phyloP scores from a whole-genome alignment of 805 yeast genomes.

The Priceomyces medius region DNA sequence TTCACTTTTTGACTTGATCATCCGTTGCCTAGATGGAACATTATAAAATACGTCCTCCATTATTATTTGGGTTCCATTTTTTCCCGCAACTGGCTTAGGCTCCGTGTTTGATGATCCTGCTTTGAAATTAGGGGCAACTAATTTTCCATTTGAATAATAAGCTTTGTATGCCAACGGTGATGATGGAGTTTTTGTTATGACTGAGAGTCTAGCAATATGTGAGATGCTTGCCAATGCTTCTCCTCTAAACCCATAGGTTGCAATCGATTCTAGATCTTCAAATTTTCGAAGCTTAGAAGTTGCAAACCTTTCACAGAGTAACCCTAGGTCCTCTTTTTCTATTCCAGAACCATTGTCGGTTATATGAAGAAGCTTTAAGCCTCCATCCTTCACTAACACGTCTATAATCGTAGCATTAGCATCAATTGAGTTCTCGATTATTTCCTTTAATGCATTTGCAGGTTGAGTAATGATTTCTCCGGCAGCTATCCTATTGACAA shows the following conservation, averaged over 20 bases:
- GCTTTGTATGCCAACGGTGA: conserved; percentile 72
- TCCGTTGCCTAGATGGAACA: conserved; percentile 71
- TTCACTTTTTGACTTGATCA: conserved; percentile 65
- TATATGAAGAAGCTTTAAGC: conserved; percentile 79
- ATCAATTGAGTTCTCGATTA: conserved; percentile 89
- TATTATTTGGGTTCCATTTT: conserved; percentile 75
- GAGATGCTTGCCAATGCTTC: conserved; percentile 95
- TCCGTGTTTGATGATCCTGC: conserved; percentile 29
- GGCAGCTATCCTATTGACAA: conserved; percentile 91
- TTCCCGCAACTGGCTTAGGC: conserved; percentile 82
- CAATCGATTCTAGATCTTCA: conserved; percentile 69
- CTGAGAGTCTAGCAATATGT: conserved; percentile 79
- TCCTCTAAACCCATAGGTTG: conserved; percentile 93
- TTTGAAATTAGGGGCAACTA: conserved; percentile 45
- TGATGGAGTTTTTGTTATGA: conserved; percentile 65
- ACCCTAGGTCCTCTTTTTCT: conserved; percentile 61
- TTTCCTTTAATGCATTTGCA: conserved; percentile 88
- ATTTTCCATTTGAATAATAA: conserved; percentile 63
- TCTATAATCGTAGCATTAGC: conserved; percentile 77
- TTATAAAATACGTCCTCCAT: conserved; percentile 92
- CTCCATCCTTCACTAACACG: conserved; percentile 86
- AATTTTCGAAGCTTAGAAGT: conserved; percentile 78
- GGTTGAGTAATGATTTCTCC: conserved; percentile 96
- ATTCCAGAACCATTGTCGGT: conserved; percentile 91
- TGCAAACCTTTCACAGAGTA: conserved; percentile 89